Percentiles rank a stretch among this genome's conserved stretches.
phyloP scores from a whole-genome alignment of 805 yeast genomes.

The Saturnispora gosingensis region DNA sequence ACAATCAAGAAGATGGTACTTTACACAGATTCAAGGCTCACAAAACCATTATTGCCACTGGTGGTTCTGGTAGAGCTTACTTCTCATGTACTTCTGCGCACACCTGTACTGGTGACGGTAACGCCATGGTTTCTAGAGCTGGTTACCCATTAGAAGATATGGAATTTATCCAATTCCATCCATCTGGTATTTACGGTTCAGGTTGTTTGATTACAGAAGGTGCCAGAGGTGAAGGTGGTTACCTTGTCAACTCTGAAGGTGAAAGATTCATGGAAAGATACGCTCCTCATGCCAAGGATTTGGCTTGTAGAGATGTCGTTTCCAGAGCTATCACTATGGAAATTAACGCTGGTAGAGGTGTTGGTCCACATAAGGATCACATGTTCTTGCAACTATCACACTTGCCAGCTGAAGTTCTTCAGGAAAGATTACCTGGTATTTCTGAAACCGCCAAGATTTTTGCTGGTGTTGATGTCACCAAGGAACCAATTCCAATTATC shows the following conservation, averaged over 20 bases:
- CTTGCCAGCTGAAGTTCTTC: constrained; percentile 81
- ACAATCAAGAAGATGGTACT: constrained; percentile 98
- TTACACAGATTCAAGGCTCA: constrained; percentile 96
- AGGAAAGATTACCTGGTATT: constrained; percentile 97
- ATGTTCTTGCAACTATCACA: constrained; percentile 90
- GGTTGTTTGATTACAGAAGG: constrained; percentile 99
- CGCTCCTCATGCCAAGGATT: constrained; percentile 97
- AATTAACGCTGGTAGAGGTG: constrained; percentile 98
- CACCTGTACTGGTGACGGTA: constrained; percentile 99
- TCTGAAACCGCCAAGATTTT: constrained; percentile 97
- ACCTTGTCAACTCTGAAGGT: constrained; percentile 91
- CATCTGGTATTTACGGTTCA: constrained; percentile 98
- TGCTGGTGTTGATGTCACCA: constrained; percentile 99
- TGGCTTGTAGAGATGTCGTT: constrained; percentile 97
- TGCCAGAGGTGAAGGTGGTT: constrained; percentile 99
- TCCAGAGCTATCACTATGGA: constrained; percentile 98
- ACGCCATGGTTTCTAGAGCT: constrained; percentile 96
- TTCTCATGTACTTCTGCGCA: constrained; percentile 99
- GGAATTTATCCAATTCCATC: constrained; percentile 98
- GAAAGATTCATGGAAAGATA: constrained; percentile 99
- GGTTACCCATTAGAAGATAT: constrained; percentile 96
- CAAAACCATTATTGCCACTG: constrained; percentile 94
- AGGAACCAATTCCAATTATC: constrained; percentile 96
- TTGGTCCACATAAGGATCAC: constrained; percentile 93
- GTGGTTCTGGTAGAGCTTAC: constrained; percentile 98